Base-by-base conservation (phyloP, 1,284 basidiomycete genomes). In the Abortiporus biennis region DNA sequence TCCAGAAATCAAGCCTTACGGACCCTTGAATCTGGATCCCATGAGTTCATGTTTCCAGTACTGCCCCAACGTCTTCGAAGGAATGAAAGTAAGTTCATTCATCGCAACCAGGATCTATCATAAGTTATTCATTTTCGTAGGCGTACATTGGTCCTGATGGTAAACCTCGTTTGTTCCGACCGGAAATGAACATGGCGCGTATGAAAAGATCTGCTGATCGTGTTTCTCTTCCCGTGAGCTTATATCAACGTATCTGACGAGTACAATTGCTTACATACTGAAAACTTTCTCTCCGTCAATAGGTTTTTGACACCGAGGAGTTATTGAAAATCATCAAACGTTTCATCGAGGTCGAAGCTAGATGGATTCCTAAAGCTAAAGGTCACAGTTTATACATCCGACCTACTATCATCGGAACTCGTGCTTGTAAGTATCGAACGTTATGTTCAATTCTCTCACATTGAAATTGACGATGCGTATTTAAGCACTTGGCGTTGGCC, bases 331-430 rank as follows among this genome's bases (percentile, higher is more conserved):
- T 91, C 42, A 83, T 93, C 55, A 80, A 80, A 54, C 72, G 73
- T 33, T 70, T 93, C 29, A 74, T 92, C 36, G 51, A 62, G 31
- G 47, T 84, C 38, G 90, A 94, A 35, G 63, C 70, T 25, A 73
- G 79, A 6, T 92, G 88, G 84, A 85, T 93, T 22, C 91, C 90
- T 4, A 62, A 64, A 0, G 58, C 67, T 3, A 69, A 75, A 1
- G 88, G 82, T 8, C 76, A 85, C 58, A 84, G 82, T 43, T 66
- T 93, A 29, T 93, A 92, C 63, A 71, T 92, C 46, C 76, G 85
- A 12, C 90, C 89, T 1, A 88, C 85, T 2, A 68, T 92, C 52
- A 92, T 93, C 54, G 91, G 89, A 13, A 92, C 92, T 0, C 79
- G 85, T 17, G 59, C 78, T 6, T 62, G 79, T 76, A 47, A 32